Base-by-base conservation (phyloP, 176 grass and related monocot species). In the Avena eriantha region DNA sequence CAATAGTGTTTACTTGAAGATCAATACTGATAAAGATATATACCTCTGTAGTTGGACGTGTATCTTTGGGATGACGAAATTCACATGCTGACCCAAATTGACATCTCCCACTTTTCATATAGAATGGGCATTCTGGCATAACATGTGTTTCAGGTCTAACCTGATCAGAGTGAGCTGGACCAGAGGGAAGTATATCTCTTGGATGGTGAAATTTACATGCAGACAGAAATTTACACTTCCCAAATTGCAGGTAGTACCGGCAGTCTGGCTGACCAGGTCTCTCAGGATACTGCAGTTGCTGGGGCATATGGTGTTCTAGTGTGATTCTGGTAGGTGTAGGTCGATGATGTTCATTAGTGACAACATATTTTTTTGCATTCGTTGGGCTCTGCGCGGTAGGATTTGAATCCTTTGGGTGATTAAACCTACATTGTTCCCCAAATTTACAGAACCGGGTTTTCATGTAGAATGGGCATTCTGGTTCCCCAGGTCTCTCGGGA, bases 131-230 rank as follows among this genome's bases (percentile, higher is more conserved):
- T 75, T 66, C 70, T 82, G 70, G 70, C 10, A 56, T 66, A 33
- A 31, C 46, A 51, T 43, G 70, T 73, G n/a, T 74, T 49, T 49
- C 71, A 74, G 68, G 35, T 43, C 36, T 18, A n/a, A 74, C 15
- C n/a, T 49, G 56, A 74, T 49, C 71, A 74, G 45, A 49, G 18
- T 71, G 68, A 45, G 36, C 18, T 71, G 35, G 68, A 71, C 39
- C 68, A 45, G 7, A 64, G 12, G 24, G 48, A 43, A 82, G 70
- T 77, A 48, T 36, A 24, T 90, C 83, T 81, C 77, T 86, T 69
- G 88, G 83, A 81, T 90, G 83, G 69, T 86, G 60, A 81, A 90
- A 90, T 69, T 76, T 82, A 39, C 88, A 85, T 48, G 77, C 83
- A 49, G 88, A 86, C 10, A 47, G 48, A 49, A 50, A 83, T 56